Evolutionary conservation across 2,329 filamentous ascomycete species (phyloP).

Genomic region (Sordariomycetes sp.): DNA sequence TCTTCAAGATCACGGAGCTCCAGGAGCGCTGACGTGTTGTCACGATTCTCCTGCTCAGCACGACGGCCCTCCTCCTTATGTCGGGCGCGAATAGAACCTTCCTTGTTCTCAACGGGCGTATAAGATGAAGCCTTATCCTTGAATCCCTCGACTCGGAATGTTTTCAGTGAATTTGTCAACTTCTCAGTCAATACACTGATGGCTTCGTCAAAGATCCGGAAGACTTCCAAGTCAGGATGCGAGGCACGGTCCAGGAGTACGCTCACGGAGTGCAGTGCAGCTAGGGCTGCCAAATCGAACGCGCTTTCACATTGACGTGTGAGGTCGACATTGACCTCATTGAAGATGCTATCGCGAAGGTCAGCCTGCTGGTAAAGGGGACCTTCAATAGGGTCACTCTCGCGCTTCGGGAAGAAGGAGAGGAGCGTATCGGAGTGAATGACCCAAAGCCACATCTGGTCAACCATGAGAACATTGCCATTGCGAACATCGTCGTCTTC

Average conservation of each 20-base stretch:
- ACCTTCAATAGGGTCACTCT: constrained; percentile 44
- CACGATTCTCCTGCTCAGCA: constrained; percentile 48
- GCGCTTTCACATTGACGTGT: constrained; percentile 54
- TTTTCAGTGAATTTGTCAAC: constrained; percentile 53
- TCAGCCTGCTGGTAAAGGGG: constrained; percentile 52
- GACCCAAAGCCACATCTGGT: constrained; percentile 55
- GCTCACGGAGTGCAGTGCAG: constrained; percentile 51
- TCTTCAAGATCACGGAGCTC: constrained; percentile 58
- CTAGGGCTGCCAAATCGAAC: constrained; percentile 52
- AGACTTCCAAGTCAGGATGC: constrained; percentile 53
- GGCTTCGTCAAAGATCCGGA: constrained; percentile 57
- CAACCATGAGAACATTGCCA: constrained; percentile 57
- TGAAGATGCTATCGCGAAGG: constrained; percentile 54
- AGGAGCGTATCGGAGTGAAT: constrained; percentile 42
- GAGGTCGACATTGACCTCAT: constrained; percentile 56
- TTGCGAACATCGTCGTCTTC: constrained; percentile 29
- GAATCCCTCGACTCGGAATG: constrained; percentile 50
- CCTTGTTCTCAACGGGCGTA: constrained; percentile 30
- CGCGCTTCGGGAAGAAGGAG: constrained; percentile 46
- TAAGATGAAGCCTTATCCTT: constrained; percentile 30
- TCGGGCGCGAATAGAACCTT: constrained; percentile 24
- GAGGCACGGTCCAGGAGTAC: constrained; percentile 51
- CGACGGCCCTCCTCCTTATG: constrained; percentile 30
- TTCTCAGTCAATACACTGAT: constrained; percentile 50
- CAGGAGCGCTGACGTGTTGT: constrained; percentile 52